phyloP scores from a whole-genome alignment of 2,329 filamentous ascomycete genomes.

The Phaeomoniella chlamydospora region DNA sequence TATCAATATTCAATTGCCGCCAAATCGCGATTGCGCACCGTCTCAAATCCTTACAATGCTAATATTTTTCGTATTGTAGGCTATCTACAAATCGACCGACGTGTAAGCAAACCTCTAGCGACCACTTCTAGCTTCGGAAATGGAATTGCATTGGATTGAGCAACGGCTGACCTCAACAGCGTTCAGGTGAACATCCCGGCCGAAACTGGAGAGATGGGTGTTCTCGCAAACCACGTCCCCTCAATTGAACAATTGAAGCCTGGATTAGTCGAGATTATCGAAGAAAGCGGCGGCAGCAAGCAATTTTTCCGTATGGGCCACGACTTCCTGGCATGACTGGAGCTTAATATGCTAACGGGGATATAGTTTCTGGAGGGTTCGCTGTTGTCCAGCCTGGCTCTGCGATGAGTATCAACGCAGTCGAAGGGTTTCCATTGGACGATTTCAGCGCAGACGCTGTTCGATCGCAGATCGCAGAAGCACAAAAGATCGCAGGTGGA shows the following conservation, averaged over 20 bases:
- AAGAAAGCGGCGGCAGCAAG: conserved; percentile 80
- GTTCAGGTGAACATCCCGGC: conserved; percentile 98
- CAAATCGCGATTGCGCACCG: no score
- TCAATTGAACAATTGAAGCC: conserved; percentile 98
- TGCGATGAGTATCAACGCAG: conserved; percentile 90
- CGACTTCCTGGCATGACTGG: conserved; percentile 2
- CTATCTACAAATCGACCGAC: conserved; percentile 56
- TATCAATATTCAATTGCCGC: no score
- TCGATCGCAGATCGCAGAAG: conserved; percentile 78
- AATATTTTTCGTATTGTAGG: no score
- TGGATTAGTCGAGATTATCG: conserved; percentile 84
- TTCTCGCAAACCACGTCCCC: conserved; percentile 96
- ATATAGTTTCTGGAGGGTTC: conserved; percentile 82
- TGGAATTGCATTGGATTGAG: no score
- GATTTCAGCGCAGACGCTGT: conserved; percentile 93
- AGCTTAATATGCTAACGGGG: conserved; percentile 3
- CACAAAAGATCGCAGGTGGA: conserved; percentile 85
- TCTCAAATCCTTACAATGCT: no score
- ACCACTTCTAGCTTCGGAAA: no score
- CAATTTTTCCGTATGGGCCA: conserved; percentile 85
- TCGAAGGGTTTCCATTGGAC: conserved; percentile 87
- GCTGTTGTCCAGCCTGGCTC: conserved; percentile 94
- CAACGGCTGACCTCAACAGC: conserved; percentile 49
- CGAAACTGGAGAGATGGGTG: conserved; percentile 98
- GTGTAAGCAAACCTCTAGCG: conserved; percentile 36